These are phyloP conservation scores for Pisolithus orientalis DNA, from an alignment of 768 basidiomycete genomes.

Conservation along the genomic window DNA sequence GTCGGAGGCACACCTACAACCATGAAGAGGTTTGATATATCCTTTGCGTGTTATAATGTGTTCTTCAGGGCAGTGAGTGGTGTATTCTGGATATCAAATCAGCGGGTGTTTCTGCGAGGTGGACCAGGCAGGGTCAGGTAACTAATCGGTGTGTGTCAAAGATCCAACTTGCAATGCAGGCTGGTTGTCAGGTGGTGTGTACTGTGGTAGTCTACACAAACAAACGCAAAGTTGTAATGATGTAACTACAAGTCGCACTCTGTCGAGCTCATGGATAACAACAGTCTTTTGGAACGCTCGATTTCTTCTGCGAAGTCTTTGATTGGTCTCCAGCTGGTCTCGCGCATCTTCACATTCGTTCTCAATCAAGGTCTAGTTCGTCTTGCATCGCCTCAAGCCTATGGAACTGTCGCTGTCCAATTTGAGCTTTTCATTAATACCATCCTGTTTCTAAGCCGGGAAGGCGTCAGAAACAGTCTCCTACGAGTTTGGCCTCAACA, in stretches of 20 bases:
- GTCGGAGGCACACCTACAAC: too few species aligned
- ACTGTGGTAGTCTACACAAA: not conserved
- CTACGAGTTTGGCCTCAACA: slow-evolving; percentile 46
- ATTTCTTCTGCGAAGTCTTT: slow-evolving; percentile 54
- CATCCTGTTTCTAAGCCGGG: slow-evolving; percentile 88
- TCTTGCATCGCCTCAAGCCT: slow-evolving; percentile 76
- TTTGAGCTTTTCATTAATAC: slow-evolving; percentile 89
- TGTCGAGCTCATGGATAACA: not conserved
- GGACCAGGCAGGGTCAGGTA: too few species aligned
- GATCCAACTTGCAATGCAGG: too few species aligned
- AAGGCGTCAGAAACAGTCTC: slow-evolving; percentile 84
- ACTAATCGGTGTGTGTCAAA: too few species aligned
- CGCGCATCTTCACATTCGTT: slow-evolving; percentile 78
- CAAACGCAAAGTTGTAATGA: not conserved
- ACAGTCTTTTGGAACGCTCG: slow-evolving; percentile 20
- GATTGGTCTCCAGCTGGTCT: slow-evolving; percentile 80
- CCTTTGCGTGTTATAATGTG: too few species aligned
- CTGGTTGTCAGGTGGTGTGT: too few species aligned
- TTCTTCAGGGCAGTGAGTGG: too few species aligned
- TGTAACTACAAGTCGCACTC: not conserved
- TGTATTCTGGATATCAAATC: too few species aligned
- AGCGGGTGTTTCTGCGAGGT: too few species aligned
- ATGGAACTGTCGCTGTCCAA: slow-evolving; percentile 88
- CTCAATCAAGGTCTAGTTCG: slow-evolving; percentile 87
- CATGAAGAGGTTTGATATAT: too few species aligned